Evolutionary conservation across 2,329 filamentous ascomycete genomes (phyloP).

Genomic region (Cladosporium sp.): DNA sequence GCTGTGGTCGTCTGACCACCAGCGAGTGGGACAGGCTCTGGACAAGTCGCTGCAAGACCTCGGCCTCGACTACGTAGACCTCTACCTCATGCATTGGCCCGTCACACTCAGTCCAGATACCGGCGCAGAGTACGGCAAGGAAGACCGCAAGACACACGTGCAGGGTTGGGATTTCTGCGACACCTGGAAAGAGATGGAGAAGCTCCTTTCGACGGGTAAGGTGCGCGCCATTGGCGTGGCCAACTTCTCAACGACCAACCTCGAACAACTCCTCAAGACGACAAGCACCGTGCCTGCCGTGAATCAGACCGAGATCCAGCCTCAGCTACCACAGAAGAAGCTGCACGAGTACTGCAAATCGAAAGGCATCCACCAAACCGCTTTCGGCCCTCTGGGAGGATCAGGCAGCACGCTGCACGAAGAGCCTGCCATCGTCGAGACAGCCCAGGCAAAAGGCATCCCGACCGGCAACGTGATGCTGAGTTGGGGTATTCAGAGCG

Average conservation of each 20-base stretch:
- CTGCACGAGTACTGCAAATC: constrained; percentile 11
- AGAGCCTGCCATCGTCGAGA: constrained; percentile 11
- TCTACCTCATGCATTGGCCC: constrained; percentile 56
- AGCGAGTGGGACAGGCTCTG: constrained; percentile 15
- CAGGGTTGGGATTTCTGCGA: constrained; percentile 17
- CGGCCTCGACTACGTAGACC: constrained; percentile 59
- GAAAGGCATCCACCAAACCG: constrained; percentile 17
- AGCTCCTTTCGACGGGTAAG: constrained; percentile 18
- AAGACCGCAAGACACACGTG: background rate
- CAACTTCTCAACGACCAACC: constrained; percentile 17
- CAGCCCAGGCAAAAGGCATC: constrained; percentile 15
- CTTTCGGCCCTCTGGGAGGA: constrained; percentile 15
- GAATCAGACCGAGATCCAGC: constrained; percentile 18
- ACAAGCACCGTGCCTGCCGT: constrained; percentile 17
- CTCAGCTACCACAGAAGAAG: constrained; percentile 15
- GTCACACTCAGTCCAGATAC: constrained; percentile 34
- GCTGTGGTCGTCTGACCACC: constrained; percentile 51
- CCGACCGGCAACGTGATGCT: constrained; percentile 10
- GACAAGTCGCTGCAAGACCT: constrained; percentile 39
- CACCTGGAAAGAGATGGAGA: constrained; percentile 19
- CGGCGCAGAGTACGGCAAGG: constrained; percentile 29
- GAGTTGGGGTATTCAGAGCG: constrained; percentile 13
- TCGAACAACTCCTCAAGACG: constrained; percentile 16
- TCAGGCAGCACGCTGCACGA: constrained; percentile 16
- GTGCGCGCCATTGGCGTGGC: constrained; percentile 19